These are phyloP conservation scores for Acanthamoeba quina DNA, from an alignment of 208 protist genomes.

Conservation along the genomic window DNA sequence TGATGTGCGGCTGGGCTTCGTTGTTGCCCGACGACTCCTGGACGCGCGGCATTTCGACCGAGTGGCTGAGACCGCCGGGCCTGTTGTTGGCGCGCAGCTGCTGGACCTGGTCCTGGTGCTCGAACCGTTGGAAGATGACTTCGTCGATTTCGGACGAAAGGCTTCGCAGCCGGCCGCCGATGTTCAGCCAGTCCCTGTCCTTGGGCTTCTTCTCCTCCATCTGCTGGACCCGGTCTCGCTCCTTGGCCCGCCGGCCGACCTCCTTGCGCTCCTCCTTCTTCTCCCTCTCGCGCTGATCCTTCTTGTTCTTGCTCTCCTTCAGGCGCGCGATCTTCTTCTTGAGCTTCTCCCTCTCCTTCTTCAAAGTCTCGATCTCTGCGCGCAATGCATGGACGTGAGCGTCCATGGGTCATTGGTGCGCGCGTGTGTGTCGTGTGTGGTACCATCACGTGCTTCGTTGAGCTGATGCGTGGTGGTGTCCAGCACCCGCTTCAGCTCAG, in stretches of 20 bases:
- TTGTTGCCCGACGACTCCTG: not conserved
- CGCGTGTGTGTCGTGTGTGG: not conserved
- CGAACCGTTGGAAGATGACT: not conserved
- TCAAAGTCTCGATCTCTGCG: constrained; percentile 3
- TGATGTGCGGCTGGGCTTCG: not conserved
- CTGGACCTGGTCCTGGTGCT: not conserved
- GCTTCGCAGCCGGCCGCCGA: not conserved
- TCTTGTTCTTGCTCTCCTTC: not conserved
- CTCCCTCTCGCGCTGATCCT: not conserved
- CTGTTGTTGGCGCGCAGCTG: too few species aligned
- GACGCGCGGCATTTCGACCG: not conserved
- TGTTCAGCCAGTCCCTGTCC: constrained; percentile 1
- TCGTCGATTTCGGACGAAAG: not conserved
- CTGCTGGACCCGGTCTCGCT: not conserved
- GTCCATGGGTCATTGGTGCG: not conserved
- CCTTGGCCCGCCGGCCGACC: not conserved
- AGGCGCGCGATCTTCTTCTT: not conserved
- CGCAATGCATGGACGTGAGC: not conserved
- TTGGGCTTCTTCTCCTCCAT: not conserved
- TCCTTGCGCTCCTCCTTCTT: not conserved
- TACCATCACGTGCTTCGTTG: not conserved
- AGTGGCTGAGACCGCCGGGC: not conserved
- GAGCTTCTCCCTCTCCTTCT: constrained; percentile 6
- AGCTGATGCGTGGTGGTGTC: not conserved
- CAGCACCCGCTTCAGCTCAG: not conserved